Evolutionary conservation across 164 flowering plant species (phyloP), one percentile per base, ranked within the genome.

Genomic region (Chimonanthus praecox): DNA sequence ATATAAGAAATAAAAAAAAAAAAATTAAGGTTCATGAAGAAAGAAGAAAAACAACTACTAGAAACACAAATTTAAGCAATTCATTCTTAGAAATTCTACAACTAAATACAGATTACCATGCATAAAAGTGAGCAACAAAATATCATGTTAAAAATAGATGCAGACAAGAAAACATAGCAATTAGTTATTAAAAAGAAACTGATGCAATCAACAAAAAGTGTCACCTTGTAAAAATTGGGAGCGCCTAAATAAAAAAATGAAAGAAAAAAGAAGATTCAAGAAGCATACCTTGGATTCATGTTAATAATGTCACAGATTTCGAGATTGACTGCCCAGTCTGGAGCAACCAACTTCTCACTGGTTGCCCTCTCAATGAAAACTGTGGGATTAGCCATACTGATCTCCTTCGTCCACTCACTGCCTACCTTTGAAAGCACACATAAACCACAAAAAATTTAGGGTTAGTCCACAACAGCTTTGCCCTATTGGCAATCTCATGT

Each of bases 261-360:
- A 13, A 54, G n/a, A 16, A 54, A 54, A 54, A 54, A 16, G 60
- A 10, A 20, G 64, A 49, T 46, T 51, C 11, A 65, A 73, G 67
- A 75, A 74, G 0, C 2, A 74, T 86, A 91, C 96, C 91, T 83
- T 45, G 88, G 93, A 66, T 89, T 85, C 86, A 82, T 79, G 84
- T 89, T 91, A 68, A 91, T 84, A 48, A 89, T 82, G 78, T 91
- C 96, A 16, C 96, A 90, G 49, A 90, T 49, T 78, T 90, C 92
- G 6, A 90, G 83, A 80, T 90, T 90, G 16, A 84, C 71, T 11
- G 88, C 89, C 96, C 93, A 91, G 75, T 91, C 96, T 2, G 96
- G 94, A 80, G 88, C 91, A 72, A 83, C 84, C 76, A 90, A 76
- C 86, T 81, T 82, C 50, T 89, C 90, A 80, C 85, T 88, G 1